A percentile compares a stretch with the other conserved stretches of the same genome.
phyloP scores from a whole-genome alignment of 495 filamentous ascomycete genomes.

The Penicillium bialowiezense region DNA sequence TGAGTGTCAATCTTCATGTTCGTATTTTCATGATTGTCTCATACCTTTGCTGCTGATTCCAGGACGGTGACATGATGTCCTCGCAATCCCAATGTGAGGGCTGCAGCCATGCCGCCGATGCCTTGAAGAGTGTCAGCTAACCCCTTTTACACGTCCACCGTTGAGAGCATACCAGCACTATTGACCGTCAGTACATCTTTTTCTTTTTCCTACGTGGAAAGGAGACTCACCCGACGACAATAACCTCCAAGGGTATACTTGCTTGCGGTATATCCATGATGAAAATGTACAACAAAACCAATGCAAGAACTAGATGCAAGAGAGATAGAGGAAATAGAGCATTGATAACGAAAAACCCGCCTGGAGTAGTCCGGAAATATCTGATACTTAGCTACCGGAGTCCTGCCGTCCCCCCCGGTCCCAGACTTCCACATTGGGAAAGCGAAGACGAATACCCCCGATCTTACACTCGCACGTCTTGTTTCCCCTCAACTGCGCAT shows the following conservation, averaged over 20 bases:
- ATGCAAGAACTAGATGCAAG: background rate
- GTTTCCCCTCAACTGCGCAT: too few relatives aligned
- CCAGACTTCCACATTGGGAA: background rate
- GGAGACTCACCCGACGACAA: conserved; percentile 34
- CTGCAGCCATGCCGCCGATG: conserved; percentile 63
- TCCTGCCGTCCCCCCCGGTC: background rate
- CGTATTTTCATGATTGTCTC: background rate
- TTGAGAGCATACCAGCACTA: conserved; percentile 36
- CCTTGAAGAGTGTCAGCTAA: conserved; percentile 29
- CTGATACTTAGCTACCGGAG: background rate
- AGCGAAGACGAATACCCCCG: background rate
- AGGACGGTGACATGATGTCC: conserved; percentile 39
- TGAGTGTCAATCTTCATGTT: conserved; percentile 4
- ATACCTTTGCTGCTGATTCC: conserved; percentile 38
- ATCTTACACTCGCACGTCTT: background rate
- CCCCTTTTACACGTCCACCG: background rate
- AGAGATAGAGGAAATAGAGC: background rate
- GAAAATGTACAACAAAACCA: background rate
- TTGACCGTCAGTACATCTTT: conserved; percentile 10
- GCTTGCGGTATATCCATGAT: conserved; percentile 23
- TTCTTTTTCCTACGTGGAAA: background rate
- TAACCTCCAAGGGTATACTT: conserved; percentile 27
- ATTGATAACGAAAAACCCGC: background rate
- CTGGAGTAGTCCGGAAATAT: conserved; percentile 3
- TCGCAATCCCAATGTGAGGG: conserved; percentile 58